Conservation (phyloP, 192 early-diverging fungal species). For the Coemansia sp. region DNA sequence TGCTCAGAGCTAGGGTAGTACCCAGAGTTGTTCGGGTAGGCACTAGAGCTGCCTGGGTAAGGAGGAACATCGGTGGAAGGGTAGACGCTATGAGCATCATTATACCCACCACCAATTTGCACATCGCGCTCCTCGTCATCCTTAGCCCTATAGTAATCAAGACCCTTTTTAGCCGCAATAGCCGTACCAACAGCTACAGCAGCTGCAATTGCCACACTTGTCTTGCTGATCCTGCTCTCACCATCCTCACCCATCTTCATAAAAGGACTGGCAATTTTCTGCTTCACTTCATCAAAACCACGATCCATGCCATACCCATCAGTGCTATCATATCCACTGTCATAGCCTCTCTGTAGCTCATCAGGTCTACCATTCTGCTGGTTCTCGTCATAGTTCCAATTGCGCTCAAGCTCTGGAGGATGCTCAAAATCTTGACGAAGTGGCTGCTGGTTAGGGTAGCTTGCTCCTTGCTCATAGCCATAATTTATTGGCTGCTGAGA, state of each 20-base stretch:
- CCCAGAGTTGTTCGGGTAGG: not conserved
- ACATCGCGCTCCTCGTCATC: not conserved
- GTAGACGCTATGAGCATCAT: not conserved
- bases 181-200: not conserved
- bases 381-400: not conserved
- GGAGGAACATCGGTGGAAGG: not conserved
- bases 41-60: not conserved
- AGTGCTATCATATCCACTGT: not conserved
- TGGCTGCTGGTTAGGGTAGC: not conserved
- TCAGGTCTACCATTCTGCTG: not conserved
- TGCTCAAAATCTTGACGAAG: not conserved
- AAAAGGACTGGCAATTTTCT: not conserved
- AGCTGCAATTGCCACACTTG: not conserved
- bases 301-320: not conserved
- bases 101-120: not conserved
- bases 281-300: not conserved
- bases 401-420: not conserved
- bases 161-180: not conserved
- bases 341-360: not conserved
- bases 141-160: not conserved
- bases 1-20: not conserved
- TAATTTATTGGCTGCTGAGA: not conserved
- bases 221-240: not conserved
- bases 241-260: not conserved
- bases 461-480: not conserved